A percentile compares a stretch with the other conserved stretches of the same genome.
phyloP scores from a whole-genome alignment of 2,329 filamentous ascomycete species.

The Metarhizium guizhouense region DNA sequence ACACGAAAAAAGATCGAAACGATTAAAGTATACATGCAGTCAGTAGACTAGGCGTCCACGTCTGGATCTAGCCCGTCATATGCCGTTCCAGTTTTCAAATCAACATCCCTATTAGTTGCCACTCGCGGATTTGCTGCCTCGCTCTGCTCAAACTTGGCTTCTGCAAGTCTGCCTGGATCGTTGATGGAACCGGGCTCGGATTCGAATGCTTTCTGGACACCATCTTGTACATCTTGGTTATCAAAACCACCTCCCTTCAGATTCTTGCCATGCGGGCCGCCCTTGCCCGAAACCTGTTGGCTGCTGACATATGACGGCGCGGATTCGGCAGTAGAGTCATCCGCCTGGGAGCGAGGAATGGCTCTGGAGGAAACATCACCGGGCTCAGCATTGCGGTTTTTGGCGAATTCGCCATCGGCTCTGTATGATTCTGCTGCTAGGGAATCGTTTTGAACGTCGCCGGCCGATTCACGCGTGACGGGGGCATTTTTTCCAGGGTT shows the following conservation, averaged over 20 bases:
- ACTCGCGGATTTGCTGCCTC: conserved; percentile 14
- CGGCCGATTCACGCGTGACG: conserved; percentile 49
- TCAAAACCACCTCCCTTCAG: conserved; percentile 29
- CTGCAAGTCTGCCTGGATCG: conserved; percentile 38
- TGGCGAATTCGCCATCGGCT: conserved; percentile 48
- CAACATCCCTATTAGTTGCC: conserved; percentile 17
- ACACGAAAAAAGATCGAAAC: too few species aligned
- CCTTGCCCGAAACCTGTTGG: conserved; percentile 20
- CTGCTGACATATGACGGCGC: conserved; percentile 30
- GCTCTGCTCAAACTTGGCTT: conserved; percentile 28
- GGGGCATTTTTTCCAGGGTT: conserved; percentile 38
- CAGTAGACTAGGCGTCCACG: neutral
- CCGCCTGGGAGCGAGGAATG: conserved; percentile 12
- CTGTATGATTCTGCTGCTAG: conserved; percentile 66
- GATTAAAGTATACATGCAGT: too few species aligned
- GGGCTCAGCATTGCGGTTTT: conserved; percentile 42
- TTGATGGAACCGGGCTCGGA: conserved; percentile 36
- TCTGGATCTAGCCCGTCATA: conserved; percentile 21
- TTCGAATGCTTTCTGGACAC: conserved; percentile 28
- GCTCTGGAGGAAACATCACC: conserved; percentile 10
- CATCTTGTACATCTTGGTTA: conserved; percentile 23
- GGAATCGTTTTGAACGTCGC: conserved; percentile 57
- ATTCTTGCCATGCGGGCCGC: conserved; percentile 35
- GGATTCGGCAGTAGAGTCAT: conserved; percentile 8
- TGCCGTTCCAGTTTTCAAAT: conserved; percentile 16